Base-by-base conservation (phyloP, 352 stramenopile species). In the Phytophthora sojae region DNA sequence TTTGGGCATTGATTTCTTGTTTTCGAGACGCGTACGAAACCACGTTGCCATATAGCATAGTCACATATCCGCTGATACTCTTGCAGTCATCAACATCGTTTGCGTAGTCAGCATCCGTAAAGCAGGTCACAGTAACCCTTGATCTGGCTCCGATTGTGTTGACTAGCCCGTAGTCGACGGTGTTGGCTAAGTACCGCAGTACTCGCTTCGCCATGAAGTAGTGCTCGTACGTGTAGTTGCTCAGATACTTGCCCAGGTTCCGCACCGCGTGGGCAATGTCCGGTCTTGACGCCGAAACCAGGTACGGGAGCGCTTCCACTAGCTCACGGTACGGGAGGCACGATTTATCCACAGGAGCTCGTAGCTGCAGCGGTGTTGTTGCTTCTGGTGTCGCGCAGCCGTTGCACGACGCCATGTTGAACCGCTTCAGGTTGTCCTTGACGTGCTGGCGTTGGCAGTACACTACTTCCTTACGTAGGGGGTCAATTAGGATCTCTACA, bases 401-500 rank as follows among this genome's bases (percentile, higher is more conserved):
- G 39, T 19, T 19, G 39, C 39, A 47, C 39, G 39, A 47, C 39
- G 39, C 39, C 39, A 47, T 47, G 14, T 19, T 47, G 14, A 47
- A 47, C 39, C 39, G 39, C 39, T 47, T 47, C 12, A 47, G 14
- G 14, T 2, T 47, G 14, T 47, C 9, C 39, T 47, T 47, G 39
- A 47, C 39, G 39, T 47, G 39, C 39, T 47, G 39, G 39, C 11
- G 39, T 47, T 47, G 39, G 39, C 39, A 47, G 39, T 47, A 47
- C 39, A 47, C 39, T 47, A 47, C 39, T 47, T 47, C 11, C 39
- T 47, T 47, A 9, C 39, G 39, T 47, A 47, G 39, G 15, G 39
- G 39, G 15, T 47, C 9, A 19, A 47, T 47, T 19, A 47, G 12
- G 5, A 47, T 47, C 39, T 47, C 39, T 19, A 47, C 39, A 19